Conservation (phyloP, 148 eudicot species). For the Cornus florida region DNA sequence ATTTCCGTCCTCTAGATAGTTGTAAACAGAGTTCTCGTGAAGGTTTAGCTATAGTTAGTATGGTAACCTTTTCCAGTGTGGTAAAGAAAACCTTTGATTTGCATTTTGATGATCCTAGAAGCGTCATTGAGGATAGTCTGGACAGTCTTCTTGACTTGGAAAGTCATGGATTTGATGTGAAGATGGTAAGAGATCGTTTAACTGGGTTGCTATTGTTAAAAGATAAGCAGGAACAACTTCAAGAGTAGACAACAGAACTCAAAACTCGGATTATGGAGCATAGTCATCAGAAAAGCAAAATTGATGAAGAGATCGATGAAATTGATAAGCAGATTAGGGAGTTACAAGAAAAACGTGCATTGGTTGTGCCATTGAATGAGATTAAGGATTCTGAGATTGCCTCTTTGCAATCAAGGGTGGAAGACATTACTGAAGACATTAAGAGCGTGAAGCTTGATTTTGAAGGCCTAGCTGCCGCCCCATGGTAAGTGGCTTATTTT, state of each 20-base stretch:
- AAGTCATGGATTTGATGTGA: slow-evolving; percentile 66
- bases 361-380: slow-evolving; percentile 36
- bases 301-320: slow-evolving; percentile 43
- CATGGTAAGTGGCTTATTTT: slow-evolving; percentile 24
- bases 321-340: slow-evolving; percentile 43
- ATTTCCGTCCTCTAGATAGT: slow-evolving; percentile 56
- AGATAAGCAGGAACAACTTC: slow-evolving; percentile 37
- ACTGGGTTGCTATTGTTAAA: slow-evolving; percentile 39
- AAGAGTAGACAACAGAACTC: slow-evolving; percentile 20
- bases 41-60: slow-evolving; percentile 77
- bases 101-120: slow-evolving; percentile 42
- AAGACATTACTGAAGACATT: slow-evolving; percentile 18
- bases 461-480: slow-evolving; percentile 30
- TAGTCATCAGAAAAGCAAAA: slow-evolving; percentile 24
- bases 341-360: slow-evolving; percentile 35
- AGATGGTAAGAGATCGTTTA: slow-evolving; percentile 39
- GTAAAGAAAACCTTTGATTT: slow-evolving; percentile 49
- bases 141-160: slow-evolving; percentile 70
- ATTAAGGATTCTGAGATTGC: slow-evolving; percentile 34
- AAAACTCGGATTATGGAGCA: slow-evolving; percentile 36
- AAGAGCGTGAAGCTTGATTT: slow-evolving; percentile 32
- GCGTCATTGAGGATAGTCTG: slow-evolving; percentile 48
- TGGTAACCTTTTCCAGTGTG: slow-evolving; percentile 72
- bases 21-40: slow-evolving; percentile 60
- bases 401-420: slow-evolving; percentile 24